phyloP scores from a whole-genome alignment of 495 filamentous ascomycete species.

The Penicillium angulare region DNA sequence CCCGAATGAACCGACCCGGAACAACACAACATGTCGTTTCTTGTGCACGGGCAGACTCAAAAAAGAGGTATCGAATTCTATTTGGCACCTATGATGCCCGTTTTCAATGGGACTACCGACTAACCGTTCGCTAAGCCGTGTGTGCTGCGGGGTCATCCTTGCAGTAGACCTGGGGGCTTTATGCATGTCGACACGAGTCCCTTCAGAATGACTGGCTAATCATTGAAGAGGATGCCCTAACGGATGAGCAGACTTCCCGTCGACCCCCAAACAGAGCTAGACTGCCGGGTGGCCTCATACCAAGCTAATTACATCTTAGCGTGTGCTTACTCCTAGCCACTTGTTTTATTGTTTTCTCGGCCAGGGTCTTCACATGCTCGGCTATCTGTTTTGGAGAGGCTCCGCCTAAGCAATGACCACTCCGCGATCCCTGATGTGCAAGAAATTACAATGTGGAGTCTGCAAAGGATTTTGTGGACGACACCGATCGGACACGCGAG shows the following conservation, averaged over 20 bases:
- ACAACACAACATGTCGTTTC: too few species aligned
- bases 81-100: neutral
- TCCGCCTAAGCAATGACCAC: conserved; percentile 15
- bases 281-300: neutral
- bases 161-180: conserved; percentile 10
- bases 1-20: too few species aligned
- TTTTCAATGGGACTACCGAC: conserved; percentile 6
- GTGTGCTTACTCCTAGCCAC: too few species aligned
- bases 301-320: too few species aligned
- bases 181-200: conserved; percentile 22
- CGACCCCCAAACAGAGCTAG: conserved; percentile 4
- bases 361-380: conserved; percentile 30
- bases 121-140: conserved; percentile 14
- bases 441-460: neutral
- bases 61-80: neutral
- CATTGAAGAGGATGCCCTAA: conserved; percentile 4
- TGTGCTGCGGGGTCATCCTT: conserved; percentile 30
- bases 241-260: conserved; percentile 9
- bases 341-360: neutral
- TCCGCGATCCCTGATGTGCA: conserved; percentile 13
- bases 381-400: conserved; percentile 17
- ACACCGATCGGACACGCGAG: neutral
- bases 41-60: neutral
- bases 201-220: neutral
- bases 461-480: neutral